A percentile compares a stretch with the other conserved stretches of the same genome.
These are phyloP conservation scores for Perilla frutescens DNA, from an alignment of 257 asterid genomes.

Conservation along the genomic window DNA sequence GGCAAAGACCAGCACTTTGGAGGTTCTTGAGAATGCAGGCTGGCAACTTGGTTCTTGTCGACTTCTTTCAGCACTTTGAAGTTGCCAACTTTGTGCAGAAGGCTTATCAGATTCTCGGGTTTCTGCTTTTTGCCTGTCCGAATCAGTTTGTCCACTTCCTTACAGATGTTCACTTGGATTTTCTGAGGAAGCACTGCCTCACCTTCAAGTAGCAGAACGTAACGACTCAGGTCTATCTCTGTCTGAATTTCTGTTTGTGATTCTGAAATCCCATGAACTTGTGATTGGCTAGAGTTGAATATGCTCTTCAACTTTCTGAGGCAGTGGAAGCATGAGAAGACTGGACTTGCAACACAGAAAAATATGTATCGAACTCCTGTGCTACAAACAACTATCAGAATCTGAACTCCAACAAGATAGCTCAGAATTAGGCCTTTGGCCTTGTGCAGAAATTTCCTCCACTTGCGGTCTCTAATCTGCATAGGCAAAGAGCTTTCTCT, in stretches of 20 bases:
- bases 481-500: constrained; percentile 40
- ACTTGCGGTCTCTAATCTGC: constrained; percentile 30
- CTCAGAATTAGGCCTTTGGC: constrained; percentile 29
- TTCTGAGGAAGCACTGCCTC: constrained; percentile 46
- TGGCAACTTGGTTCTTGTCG: constrained; percentile 42
- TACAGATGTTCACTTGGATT: constrained; percentile 28
- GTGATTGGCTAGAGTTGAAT: constrained; percentile 24
- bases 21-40: constrained; percentile 53
- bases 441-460: constrained; percentile 31
- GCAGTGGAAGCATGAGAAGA: not conserved
- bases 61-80: constrained; percentile 47
- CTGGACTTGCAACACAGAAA: constrained; percentile 29
- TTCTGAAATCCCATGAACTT: constrained; percentile 35
- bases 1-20: constrained; percentile 63
- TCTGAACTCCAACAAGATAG: constrained; percentile 40
- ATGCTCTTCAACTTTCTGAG: not conserved
- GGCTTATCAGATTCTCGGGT: constrained; percentile 22
- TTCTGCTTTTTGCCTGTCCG: constrained; percentile 27
- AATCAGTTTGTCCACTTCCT: constrained; percentile 27
- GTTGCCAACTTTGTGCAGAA: constrained; percentile 33
- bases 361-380: constrained; percentile 27
- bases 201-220: constrained; percentile 50
- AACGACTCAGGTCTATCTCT: constrained; percentile 32
- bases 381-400: constrained; percentile 34
- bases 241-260: not conserved